Base-by-base conservation (phyloP, 495 filamentous ascomycete species). In the Cairneyella variabilis region DNA sequence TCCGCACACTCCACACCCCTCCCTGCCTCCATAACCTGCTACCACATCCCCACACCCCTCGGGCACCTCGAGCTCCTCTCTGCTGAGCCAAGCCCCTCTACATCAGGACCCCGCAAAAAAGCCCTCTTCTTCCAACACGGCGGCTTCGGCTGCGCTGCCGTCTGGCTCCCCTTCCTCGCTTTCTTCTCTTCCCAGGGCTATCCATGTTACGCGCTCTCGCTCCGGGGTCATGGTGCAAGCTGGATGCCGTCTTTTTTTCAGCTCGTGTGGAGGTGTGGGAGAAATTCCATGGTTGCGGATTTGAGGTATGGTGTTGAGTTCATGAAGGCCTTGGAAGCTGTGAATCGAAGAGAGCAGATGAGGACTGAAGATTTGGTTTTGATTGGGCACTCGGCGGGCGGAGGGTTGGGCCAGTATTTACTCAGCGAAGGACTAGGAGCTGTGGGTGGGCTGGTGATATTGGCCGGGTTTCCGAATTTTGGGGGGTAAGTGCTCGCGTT, bases 211-310 rank as follows among this genome's bases (percentile, higher is more conserved):
- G 73, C 76, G 12, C 30, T 79, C n/a, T 75, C 70, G 1, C 56
- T 71, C 39, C 66, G 75, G 9, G 77, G 76, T 3, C 77, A 79
- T 58, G 77, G 76, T 12, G 64, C 57, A 34, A 76, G 73, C 57
- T 74, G 73, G 68, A 59, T 70, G 38, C 76, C 72, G 0, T 60
- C 62, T 2, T 74, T 65, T 49, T 45, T 67, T 20, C 48, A 63
- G n/a, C 67, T 71, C 66, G 61, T 69, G 16, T 72, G 65, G 34
- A 51, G 34, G 22, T 71, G 64, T 23, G 67, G 63, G 1, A 66
- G 68, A 47, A 57, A 61, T n/a, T 63, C 56, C 36, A 57, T 78
- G 6, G 75, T 71, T 3, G 58, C 68, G 28, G 76, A 79, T 51
- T 43, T 77, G 1, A 63, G 68, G 0, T 62, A 61, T 10, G 75